Base-by-base conservation (phyloP, 805 yeast species). In the Allodekkera sacchari region DNA sequence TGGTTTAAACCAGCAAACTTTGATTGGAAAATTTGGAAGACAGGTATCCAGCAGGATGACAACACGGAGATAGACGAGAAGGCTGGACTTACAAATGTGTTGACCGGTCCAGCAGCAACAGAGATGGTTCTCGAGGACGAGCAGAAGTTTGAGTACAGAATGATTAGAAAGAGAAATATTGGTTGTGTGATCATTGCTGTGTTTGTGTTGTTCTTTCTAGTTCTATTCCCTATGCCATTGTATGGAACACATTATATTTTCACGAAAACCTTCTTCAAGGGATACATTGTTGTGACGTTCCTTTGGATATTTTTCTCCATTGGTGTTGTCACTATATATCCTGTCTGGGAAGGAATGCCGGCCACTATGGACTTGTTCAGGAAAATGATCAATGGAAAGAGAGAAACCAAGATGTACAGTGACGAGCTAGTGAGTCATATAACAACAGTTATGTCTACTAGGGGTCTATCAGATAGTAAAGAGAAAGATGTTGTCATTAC, bases 1-100 rank as follows among this genome's bases (percentile, higher is more conserved):
- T 52, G 55, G 23, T 42, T 51, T 6, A 64, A 59, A 47, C 66
- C 64, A 39, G 74, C 72, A 4, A 37, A 47, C 30, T 72, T 68
- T 43, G 72, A 72, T 45, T 72, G 76, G 75, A 46, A 56, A 25
- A 48, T 61, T 18, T 64, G 71, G 61, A 61, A 61, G 37, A 43
- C 43, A 3, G 45, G 47, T 18, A 68, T 71, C 43, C 44, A 51
- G 19, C 57, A 66, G 38, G 67, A 63, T 33, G 66, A 63, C 42
- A 68, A 67, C 35, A 26, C 44, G 24, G 50, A 51, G 7, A 55
- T 53, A 32, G 59, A 57, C 39, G 32, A 50, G 32, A 45, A 45
- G 17, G 49, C 49, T 26, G 61, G 60, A 5, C 35, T 54, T 17
- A 36, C 41, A 13, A 46, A 50, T 25, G 52, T 51, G 10, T 33